These are phyloP conservation scores for Tieghemostelium lacteum DNA, from an alignment of 78 protist genomes.

Conservation along the genomic window DNA sequence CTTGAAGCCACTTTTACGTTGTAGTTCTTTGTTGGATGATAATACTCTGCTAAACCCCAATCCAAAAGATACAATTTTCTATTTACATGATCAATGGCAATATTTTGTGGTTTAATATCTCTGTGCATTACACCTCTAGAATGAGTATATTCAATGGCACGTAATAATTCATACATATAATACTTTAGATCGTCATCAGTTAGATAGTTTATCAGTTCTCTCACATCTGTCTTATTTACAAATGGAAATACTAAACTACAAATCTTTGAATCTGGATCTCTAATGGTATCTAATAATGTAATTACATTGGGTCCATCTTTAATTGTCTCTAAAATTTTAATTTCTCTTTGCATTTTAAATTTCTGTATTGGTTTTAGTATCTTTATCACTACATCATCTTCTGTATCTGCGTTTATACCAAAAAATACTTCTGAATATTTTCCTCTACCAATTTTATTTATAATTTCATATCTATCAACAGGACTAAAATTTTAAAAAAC, in stretches of 20 bases:
- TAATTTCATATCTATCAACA: conserved; percentile 94
- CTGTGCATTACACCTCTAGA: conserved; percentile 96
- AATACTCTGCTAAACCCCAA: conserved; percentile 99
- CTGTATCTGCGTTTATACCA: conserved; percentile 87
- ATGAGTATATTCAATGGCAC: conserved; percentile 74
- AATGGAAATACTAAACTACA: conserved; percentile 96
- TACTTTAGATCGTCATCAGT: conserved; percentile 93
- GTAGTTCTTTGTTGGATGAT: conserved; percentile 94
- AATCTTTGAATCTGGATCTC: conserved; percentile 94
- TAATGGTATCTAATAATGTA: conserved; percentile 94
- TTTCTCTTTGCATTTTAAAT: conserved; percentile 97
- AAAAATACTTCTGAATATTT: conserved; percentile 99
- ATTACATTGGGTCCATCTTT: conserved; percentile 97
- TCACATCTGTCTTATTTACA: conserved; percentile 96
- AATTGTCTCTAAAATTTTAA: conserved; percentile 91
- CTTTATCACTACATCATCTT: conserved; percentile 86
- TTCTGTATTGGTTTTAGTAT: conserved; percentile 91
- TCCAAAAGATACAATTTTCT: conserved; percentile 96
- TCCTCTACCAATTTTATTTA: conserved; percentile 99
- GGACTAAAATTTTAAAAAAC: conserved; percentile 5
- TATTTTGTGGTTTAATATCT: conserved; percentile 94
- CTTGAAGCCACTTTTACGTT: conserved; percentile 99
- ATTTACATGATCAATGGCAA: conserved; percentile 98
- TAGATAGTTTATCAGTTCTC: conserved; percentile 94
- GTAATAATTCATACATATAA: conserved; percentile 98